A percentile compares a stretch with the other conserved stretches of the same genome.
Conservation (phyloP, 176 grass and related monocot species). For the Oryza rufipogon region DNA sequence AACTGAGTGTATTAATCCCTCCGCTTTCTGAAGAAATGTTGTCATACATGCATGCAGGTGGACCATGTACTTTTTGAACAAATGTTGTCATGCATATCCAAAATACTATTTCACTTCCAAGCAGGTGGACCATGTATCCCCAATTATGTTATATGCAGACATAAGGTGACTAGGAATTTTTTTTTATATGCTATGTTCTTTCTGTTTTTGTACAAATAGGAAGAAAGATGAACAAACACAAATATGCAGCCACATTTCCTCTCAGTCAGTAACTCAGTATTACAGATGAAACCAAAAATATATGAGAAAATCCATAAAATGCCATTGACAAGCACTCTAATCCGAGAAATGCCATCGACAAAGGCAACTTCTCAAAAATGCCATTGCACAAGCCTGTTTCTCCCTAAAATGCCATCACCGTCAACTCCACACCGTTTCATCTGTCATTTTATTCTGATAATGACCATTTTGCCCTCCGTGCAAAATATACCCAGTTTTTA, state of each 20-base stretch:
- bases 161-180: not conserved
- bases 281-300: slow-evolving; percentile 33
- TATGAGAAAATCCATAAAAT: not conserved
- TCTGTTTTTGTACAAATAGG: not conserved
- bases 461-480: too few species aligned
- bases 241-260: not conserved
- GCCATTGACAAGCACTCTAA: too few species aligned
- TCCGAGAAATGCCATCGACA: too few species aligned
- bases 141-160: not conserved
- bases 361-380: too few species aligned
- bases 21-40: not conserved
- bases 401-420: too few species aligned
- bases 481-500: too few species aligned
- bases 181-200: not conserved
- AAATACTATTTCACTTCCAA: slow-evolving; percentile 3
- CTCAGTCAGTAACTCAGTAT: slow-evolving; percentile 3
- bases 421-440: too few species aligned
- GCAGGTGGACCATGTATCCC: not conserved
- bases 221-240: not conserved
- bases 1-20: not conserved
- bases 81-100: not conserved
- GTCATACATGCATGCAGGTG: not conserved
- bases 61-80: not conserved
- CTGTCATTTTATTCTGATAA: too few species aligned
- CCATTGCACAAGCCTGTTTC: too few species aligned